These are phyloP conservation scores for Pythium brassicae DNA, from an alignment of 352 stramenopile genomes.

Conservation along the genomic window DNA sequence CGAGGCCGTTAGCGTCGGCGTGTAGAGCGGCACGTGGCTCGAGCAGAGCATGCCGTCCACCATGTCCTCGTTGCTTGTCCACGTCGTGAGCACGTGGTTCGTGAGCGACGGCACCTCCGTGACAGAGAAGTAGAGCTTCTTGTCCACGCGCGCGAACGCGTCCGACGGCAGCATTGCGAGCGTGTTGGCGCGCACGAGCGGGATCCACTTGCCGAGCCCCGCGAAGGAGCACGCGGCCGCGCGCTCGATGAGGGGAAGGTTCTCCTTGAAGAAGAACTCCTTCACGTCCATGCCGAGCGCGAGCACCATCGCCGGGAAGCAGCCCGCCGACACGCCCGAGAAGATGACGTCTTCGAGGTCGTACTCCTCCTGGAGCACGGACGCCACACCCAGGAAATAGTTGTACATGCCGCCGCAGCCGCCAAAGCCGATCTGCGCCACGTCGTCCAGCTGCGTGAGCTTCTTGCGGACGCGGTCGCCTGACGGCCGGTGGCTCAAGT, in stretches of 20 bases:
- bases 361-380: slow-evolving; percentile 73
- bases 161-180: slow-evolving; percentile 56
- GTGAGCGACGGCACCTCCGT: slow-evolving; percentile 59
- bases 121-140: slow-evolving; percentile 76
- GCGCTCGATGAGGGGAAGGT: slow-evolving; percentile 66
- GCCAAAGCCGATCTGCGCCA: slow-evolving; percentile 76
- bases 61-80: slow-evolving; percentile 78
- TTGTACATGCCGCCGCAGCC: slow-evolving; percentile 87
- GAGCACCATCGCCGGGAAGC: slow-evolving; percentile 66
- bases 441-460: slow-evolving; percentile 49
- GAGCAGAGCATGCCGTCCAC: slow-evolving; percentile 79
- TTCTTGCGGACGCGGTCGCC: slow-evolving; percentile 27
- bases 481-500: slow-evolving; percentile 19
- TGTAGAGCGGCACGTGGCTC: slow-evolving; percentile 70
- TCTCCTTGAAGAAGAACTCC: slow-evolving; percentile 84
- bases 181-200: slow-evolving; percentile 64
- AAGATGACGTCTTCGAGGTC: slow-evolving; percentile 69
- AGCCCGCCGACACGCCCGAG: slow-evolving; percentile 71
- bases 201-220: slow-evolving; percentile 74
- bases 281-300: slow-evolving; percentile 64
- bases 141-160: slow-evolving; percentile 53
- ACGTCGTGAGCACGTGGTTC: slow-evolving; percentile 73
- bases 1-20: slow-evolving; percentile 45
- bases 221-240: slow-evolving; percentile 50
- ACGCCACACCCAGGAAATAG: slow-evolving; percentile 78